phyloP scores from a whole-genome alignment of 1,139 yeast species.

The Nakaseomyces sp. region DNA sequence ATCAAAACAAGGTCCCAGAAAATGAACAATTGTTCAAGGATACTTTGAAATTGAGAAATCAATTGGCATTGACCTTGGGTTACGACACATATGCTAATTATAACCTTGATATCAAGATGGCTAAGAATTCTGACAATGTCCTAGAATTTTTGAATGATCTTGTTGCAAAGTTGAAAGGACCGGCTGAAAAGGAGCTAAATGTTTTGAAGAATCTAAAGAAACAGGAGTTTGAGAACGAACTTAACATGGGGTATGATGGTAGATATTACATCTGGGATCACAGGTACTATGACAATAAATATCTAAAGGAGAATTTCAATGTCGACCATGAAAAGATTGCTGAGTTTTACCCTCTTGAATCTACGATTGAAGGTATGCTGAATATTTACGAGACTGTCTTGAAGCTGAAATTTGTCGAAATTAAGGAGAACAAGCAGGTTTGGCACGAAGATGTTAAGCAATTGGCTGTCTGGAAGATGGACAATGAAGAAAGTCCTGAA shows the following conservation, averaged over 20 bases:
- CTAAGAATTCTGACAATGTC: slow-evolving; percentile 55
- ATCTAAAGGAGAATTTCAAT: slow-evolving; percentile 57
- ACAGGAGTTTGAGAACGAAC: slow-evolving; percentile 37
- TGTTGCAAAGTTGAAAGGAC: slow-evolving; percentile 45
- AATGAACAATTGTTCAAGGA: slow-evolving; percentile 53
- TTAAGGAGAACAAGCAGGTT: slow-evolving; percentile 34
- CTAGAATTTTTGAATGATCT: slow-evolving; percentile 54
- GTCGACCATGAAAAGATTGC: slow-evolving; percentile 66
- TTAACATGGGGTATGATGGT: slow-evolving; percentile 37
- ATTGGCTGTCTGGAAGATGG: slow-evolving; percentile 63
- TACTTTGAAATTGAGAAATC: slow-evolving; percentile 51
- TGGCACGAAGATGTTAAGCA: slow-evolving; percentile 81
- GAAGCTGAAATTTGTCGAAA: slow-evolving; percentile 54
- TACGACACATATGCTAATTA: slow-evolving; percentile 60
- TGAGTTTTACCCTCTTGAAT: slow-evolving; percentile 68
- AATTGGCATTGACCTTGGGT: slow-evolving; percentile 56
- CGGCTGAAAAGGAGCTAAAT: slow-evolving; percentile 49
- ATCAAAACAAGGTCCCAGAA: slow-evolving; percentile 54
- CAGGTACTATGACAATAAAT: slow-evolving; percentile 52
- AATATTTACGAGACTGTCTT: slow-evolving; percentile 59
- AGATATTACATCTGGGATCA: slow-evolving; percentile 68
- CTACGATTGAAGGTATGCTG: slow-evolving; percentile 61
- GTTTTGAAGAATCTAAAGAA: slow-evolving; percentile 45
- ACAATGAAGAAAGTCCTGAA: slow-evolving; percentile 39
- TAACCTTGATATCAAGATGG: slow-evolving; percentile 71